Percentiles rank a stretch among this genome's conserved stretches.
Conservation (phyloP, 148 eudicot genomes). For the Rhododendron vialii region DNA sequence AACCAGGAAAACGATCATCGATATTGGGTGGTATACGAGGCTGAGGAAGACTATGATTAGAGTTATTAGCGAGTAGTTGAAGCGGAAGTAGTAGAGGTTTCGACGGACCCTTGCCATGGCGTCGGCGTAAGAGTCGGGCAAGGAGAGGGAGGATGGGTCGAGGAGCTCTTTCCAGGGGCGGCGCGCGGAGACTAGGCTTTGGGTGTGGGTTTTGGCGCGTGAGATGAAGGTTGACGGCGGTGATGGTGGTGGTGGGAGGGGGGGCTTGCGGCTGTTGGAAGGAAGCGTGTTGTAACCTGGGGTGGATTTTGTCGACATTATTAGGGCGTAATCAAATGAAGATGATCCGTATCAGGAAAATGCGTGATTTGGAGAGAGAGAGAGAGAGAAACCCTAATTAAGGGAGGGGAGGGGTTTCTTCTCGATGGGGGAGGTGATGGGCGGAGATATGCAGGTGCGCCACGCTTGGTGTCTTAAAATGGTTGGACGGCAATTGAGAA, state of each 20-base stretch:
- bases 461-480: background rate
- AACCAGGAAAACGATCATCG: conserved; percentile 57
- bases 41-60: conserved; percentile 47
- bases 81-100: conserved; percentile 56
- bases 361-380: background rate
- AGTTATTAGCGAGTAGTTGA: conserved; percentile 53
- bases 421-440: background rate
- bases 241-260: background rate
- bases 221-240: conserved; percentile 29
- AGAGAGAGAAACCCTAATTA: background rate
- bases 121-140: conserved; percentile 44
- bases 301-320: conserved; percentile 15
- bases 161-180: conserved; percentile 66
- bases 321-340: background rate
- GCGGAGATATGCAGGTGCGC: background rate
- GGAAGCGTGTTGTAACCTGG: conserved; percentile 33
- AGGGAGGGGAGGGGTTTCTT: background rate
- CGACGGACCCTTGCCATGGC: conserved; percentile 47
- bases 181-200: conserved; percentile 33
- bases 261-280: conserved; percentile 14
- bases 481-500: background rate
- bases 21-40: conserved; percentile 63
- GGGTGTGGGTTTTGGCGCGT: conserved; percentile 31
- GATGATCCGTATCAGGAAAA: background rate
- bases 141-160: conserved; percentile 38